Evolutionary conservation across 106 monocot genomes (phyloP).

Genomic region (Acanthochlamys bracteata): DNA sequence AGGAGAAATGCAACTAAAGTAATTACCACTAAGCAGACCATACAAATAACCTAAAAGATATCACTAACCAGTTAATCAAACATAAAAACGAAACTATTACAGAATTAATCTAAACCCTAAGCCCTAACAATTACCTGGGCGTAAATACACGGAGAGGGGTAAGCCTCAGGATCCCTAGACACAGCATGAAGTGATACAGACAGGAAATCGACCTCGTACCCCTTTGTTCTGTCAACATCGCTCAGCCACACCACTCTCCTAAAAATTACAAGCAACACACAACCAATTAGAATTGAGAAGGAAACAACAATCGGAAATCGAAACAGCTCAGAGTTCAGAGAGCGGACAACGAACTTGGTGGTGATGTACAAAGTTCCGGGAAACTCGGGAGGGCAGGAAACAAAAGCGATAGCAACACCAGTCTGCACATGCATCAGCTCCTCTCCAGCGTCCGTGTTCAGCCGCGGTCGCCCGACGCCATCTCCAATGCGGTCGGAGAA

Average conservation of each 20-base stretch:
- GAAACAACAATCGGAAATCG: background rate
- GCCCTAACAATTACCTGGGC: slow-evolving; percentile 44
- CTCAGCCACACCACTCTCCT: slow-evolving; percentile 92
- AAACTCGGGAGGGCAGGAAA: slow-evolving; percentile 24
- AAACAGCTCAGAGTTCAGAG: no score
- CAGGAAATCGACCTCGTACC: slow-evolving; percentile 83
- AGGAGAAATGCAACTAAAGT: background rate
- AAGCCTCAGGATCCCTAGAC: slow-evolving; percentile 80
- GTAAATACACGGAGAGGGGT: slow-evolving; percentile 78
- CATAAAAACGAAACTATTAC: background rate
- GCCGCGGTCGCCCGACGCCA: slow-evolving; percentile 26
- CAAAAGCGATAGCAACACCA: slow-evolving; percentile 49
- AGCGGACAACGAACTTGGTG: slow-evolving; percentile 27
- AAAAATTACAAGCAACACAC: no score
- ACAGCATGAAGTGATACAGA: slow-evolving; percentile 84
- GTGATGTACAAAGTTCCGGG: slow-evolving; percentile 72
- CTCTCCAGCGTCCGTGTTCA: slow-evolving; percentile 50
- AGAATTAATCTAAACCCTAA: background rate
- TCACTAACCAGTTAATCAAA: background rate
- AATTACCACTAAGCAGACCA: background rate
- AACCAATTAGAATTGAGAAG: background rate
- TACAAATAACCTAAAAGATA: background rate
- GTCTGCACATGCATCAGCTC: slow-evolving; percentile 59
- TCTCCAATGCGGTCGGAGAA: slow-evolving; percentile 39
- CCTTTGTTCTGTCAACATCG: slow-evolving; percentile 47